These are phyloP conservation scores for Phytopythium oedochilum DNA, from an alignment of 352 stramenopile species.

Conservation along the genomic window DNA sequence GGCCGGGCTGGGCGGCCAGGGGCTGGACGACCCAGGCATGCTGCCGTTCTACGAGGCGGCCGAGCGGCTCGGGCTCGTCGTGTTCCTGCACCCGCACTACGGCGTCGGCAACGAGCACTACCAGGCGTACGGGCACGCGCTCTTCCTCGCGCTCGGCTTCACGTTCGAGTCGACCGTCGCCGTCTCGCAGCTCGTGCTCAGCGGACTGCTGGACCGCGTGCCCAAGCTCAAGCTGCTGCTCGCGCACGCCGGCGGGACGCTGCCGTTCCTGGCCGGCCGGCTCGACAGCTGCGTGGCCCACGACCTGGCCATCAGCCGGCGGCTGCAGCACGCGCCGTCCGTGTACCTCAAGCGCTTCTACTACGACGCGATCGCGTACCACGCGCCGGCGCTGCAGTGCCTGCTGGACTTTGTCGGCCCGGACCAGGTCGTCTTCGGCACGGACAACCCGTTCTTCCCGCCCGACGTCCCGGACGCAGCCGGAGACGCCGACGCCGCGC, in stretches of 20 bases:
- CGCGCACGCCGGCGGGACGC: constrained; percentile 52
- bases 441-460: constrained; percentile 66
- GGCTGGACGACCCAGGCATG: constrained; percentile 51
- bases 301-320: constrained; percentile 31
- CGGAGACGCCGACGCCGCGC: background rate
- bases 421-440: constrained; percentile 58
- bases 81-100: constrained; percentile 72
- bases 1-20: constrained; percentile 45
- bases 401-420: constrained; percentile 47
- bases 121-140: constrained; percentile 42
- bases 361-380: constrained; percentile 59
- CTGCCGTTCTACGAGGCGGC: constrained; percentile 45
- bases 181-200: constrained; percentile 54
- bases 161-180: constrained; percentile 66
- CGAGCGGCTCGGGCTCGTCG: constrained; percentile 30
- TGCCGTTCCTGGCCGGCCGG: constrained; percentile 55
- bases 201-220: constrained; percentile 42
- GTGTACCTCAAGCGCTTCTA: constrained; percentile 57
- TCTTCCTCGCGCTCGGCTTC: constrained; percentile 60
- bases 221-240: constrained; percentile 42
- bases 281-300: constrained; percentile 61
- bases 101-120: constrained; percentile 61
- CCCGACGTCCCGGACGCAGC: constrained; percentile 24
- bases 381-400: constrained; percentile 42
- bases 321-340: constrained; percentile 36